Evolutionary conservation across 257 asterid genomes (phyloP), one percentile per base, ranked within the genome.

Genomic region (Osmanthus fragrans): DNA sequence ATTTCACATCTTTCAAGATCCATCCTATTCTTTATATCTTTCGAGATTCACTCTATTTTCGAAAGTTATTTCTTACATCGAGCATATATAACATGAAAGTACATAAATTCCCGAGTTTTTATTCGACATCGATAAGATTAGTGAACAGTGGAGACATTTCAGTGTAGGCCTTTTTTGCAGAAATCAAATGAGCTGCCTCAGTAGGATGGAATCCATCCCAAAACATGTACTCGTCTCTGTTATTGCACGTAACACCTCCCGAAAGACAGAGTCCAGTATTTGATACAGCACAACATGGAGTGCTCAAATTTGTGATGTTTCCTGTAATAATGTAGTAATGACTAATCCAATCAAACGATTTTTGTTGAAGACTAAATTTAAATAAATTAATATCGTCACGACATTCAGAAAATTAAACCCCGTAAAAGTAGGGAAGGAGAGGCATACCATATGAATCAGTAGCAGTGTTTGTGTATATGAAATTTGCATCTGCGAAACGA

Each of bases 391-490:
- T 2, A 4, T 40, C 49, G 1, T 47, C 58, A 3, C 15, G 58
- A 47, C 58, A 47, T 16, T 47, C 7, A 47, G 25, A 16, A 51
- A 51, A 4, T 56, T 56, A 18, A 19, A 54, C 63, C 63, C 0
- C 5, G 10, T 9, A 23, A 21, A 60, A 60, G 67, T 23, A 19
- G 13, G 30, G 32, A 60, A 25, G 32, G 1, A 60, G 68, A 60
- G 12, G 32, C 68, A 15, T 60, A 60, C 68, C 68, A 25, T 2
- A 23, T 60, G 68, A 23, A 21, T 60, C 68, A 3, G 18, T 10
- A 23, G 33, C n/a, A 36, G 82, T 72, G 34, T 82, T 33, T 42
- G 73, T 12, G 82, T 77, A 77, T 39, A 77, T 70, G 75, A 82
- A 82, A 21, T 77, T 74, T 58, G 82, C 85, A 32, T 73, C 80